Evolutionary conservation across 441 rosid species (phyloP).

Genomic region (Euphorbia schlechtendalii): DNA sequence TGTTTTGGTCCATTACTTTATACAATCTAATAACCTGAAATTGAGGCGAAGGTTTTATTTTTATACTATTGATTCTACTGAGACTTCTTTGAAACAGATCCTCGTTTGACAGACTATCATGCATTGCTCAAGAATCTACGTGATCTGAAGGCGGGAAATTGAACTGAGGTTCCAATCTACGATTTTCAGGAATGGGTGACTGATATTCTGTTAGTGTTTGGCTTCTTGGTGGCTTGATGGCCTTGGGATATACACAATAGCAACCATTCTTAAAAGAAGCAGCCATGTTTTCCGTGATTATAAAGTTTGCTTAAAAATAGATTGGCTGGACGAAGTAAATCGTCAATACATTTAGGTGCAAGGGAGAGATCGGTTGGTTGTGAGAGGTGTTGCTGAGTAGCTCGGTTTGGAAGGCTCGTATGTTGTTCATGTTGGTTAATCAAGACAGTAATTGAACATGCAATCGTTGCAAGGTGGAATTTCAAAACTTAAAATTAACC

Average conservation of each 20-base stretch:
- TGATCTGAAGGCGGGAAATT: conserved; percentile 77
- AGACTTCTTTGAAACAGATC: conserved; percentile 49
- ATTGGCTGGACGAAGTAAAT: conserved; percentile 94
- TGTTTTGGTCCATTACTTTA: no score
- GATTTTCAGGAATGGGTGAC: conserved; percentile 98
- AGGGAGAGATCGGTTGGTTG: conserved; percentile 77
- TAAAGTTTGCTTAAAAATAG: conserved; percentile 73
- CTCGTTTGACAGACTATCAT: conserved; percentile 95
- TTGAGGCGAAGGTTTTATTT: no score
- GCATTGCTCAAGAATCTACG: conserved; percentile 72
- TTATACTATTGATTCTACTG: no score
- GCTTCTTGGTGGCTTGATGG: conserved; percentile 98
- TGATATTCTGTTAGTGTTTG: conserved; percentile 93
- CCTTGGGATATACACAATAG: conserved; percentile 95
- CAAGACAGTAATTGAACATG: no score
- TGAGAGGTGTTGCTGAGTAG: conserved; percentile 61
- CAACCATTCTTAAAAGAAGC: conserved; percentile 84
- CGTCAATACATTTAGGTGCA: no score
- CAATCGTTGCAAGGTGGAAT: no score
- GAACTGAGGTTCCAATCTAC: conserved; percentile 77
- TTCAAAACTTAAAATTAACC: no score
- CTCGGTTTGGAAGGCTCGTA: conserved; percentile 88
- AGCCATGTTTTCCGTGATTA: conserved; percentile 83
- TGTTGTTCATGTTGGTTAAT: no score
- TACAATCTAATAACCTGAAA: no score